Base-by-base conservation (phyloP, 257 asterid species). In the Eustoma russellianum region DNA sequence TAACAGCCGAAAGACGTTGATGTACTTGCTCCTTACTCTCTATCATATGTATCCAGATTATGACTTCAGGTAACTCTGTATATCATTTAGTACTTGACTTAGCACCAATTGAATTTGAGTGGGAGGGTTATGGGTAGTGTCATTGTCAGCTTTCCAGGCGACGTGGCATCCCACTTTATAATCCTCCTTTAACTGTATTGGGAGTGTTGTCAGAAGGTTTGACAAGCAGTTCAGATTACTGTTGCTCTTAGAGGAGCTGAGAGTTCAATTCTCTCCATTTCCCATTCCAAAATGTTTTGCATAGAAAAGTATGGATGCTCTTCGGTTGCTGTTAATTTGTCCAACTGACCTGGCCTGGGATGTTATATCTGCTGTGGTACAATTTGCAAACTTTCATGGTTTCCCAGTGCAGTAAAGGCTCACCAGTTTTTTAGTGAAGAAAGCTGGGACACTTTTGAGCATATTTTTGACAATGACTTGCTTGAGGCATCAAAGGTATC, bases 241-340 rank as follows among this genome's bases (percentile, higher is more conserved):
- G 97, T 92, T 83, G 96, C 96, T 91, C 95, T 78, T 70, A 17
- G 74, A 65, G 83, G 96, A 91, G 97, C 93, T 88, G 97, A 92
- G 99, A 92, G 97, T 92, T 92, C 99, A 78, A 92, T 91, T 85
- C 97, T 92, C 99, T 92, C 99, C 99, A 92, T 88, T 74, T 92
- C 99, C 97, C 99, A 63, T 68, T 62, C 74, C 66, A 56, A 62
- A 43, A 59, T 62, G 60, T 24, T 2, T 24, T 24, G 30, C 30
- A 24, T 24, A 24, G 30, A 24, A 24, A 24, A 24, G 30, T 24
- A 24, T 24, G 3, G 30, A 24, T 24, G 30, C 30, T 2, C 30
- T 50, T 55, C 17, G 41, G 44, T 57, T 61, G 38, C 66, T 67
- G 30, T 64, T 55, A 17, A 34, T 50, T 34, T 63, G 51, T 45